Conservation (phyloP, 202 grass and related monocot genomes). For the Carex arenaria region DNA sequence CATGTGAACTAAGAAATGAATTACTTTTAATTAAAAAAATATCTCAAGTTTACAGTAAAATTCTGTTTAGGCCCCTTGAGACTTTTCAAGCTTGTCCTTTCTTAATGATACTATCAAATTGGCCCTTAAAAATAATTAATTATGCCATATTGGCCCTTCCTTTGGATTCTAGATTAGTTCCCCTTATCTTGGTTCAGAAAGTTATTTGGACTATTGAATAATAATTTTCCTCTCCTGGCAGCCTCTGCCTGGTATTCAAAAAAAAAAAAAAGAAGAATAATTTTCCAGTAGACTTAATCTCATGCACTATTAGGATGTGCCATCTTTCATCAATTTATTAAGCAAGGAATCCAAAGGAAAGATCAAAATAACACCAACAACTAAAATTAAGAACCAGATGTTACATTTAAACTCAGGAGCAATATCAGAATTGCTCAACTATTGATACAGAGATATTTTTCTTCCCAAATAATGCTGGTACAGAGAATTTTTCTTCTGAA, state of each 20-base stretch:
- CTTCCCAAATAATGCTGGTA: background rate
- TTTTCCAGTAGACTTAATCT: background rate
- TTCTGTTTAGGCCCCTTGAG: background rate
- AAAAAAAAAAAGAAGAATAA: no score
- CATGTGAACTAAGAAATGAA: background rate
- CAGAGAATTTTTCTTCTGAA: background rate
- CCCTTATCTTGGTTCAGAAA: background rate
- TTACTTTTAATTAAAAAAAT: background rate
- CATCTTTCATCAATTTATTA: background rate
- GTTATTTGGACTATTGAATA: background rate
- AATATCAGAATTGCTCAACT: background rate
- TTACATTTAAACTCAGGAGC: background rate
- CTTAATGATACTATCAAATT: background rate
- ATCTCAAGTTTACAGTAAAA: background rate
- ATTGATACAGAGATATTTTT: background rate
- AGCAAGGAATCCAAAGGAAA: background rate
- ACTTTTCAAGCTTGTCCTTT: background rate
- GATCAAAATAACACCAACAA: background rate
- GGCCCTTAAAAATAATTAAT: background rate
- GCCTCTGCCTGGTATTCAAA: no score
- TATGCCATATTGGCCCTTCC: background rate
- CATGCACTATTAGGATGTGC: background rate
- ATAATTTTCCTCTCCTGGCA: no score
- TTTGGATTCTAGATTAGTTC: background rate
- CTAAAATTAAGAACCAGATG: background rate